Evolutionary conservation across 345 rosid species (phyloP).

Genomic region (Eucalyptus grandis): DNA sequence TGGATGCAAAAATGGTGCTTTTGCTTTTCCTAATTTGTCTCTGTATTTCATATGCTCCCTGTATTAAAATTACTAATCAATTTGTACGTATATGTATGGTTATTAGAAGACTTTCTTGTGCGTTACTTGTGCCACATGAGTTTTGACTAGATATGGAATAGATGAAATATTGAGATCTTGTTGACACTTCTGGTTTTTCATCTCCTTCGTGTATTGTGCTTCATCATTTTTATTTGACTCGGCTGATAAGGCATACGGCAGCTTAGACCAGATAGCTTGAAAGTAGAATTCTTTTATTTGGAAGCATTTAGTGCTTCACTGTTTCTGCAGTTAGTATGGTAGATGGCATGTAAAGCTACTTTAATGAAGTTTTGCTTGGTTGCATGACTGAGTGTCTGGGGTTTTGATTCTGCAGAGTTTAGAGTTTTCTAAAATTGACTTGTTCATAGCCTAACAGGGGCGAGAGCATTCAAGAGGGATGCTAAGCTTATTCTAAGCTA

Average conservation of each 20-base stretch:
- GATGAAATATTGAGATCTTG: neutral
- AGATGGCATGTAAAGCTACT: neutral
- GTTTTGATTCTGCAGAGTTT: neutral
- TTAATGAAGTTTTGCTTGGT: neutral
- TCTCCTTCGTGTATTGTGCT: neutral
- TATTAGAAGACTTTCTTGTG: neutral
- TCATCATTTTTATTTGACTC: neutral
- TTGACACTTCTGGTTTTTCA: neutral
- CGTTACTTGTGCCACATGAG: neutral
- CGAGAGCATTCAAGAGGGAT: neutral
- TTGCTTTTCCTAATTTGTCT: neutral
- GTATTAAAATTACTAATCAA: neutral
- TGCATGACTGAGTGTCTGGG: neutral
- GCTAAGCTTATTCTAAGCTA: neutral
- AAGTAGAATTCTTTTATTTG: neutral
- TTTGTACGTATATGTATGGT: neutral
- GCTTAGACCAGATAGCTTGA: neutral
- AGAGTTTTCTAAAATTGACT: neutral
- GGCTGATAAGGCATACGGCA: neutral
- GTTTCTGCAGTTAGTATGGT: neutral
- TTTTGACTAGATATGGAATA: neutral
- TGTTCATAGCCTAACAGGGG: neutral
- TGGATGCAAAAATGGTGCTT: neutral
- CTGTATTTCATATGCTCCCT: neutral
- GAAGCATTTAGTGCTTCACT: neutral